These are phyloP conservation scores for Dichomitus squalens DNA, from an alignment of 1,284 basidiomycete species.

Conservation along the genomic window DNA sequence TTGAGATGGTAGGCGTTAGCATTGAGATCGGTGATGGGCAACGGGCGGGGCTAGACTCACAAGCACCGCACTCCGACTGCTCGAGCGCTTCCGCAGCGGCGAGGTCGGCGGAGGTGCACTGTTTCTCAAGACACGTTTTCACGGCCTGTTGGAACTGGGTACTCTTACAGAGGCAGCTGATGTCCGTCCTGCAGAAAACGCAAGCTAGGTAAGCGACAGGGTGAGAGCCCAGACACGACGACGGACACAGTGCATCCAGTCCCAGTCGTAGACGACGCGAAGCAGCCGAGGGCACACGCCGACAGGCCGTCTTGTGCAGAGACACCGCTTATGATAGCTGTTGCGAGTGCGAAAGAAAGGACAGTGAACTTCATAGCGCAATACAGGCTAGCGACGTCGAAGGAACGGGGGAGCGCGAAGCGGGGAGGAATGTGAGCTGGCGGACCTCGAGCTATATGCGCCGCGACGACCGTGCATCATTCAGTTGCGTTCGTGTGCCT, in stretches of 20 bases:
- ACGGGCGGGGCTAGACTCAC: not conserved
- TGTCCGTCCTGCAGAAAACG: constrained; percentile 11
- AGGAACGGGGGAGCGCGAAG: not conserved
- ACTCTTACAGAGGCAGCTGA: constrained; percentile 20
- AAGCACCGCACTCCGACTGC: not conserved
- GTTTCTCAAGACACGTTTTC: constrained; percentile 7
- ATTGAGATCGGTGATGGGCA: not conserved
- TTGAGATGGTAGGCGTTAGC: not conserved
- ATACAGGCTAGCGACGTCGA: not conserved
- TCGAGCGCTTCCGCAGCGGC: constrained; percentile 5
- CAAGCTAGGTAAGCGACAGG: not conserved
- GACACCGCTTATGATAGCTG: not conserved
- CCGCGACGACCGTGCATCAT: too few species aligned
- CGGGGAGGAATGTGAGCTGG: not conserved
- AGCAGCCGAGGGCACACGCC: not conserved
- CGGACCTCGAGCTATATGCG: too few species aligned
- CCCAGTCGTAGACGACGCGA: not conserved
- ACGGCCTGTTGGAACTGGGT: constrained; percentile 17
- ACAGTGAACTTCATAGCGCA: constrained; percentile 4
- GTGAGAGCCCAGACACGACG: not conserved
- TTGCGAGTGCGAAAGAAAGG: not conserved
- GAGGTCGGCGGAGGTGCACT: constrained; percentile 15
- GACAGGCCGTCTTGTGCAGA: not conserved
- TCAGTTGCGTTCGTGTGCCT: too few species aligned
- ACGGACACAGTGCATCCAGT: not conserved